These are phyloP conservation scores for Trapa bicornis DNA, from an alignment of 345 rosid genomes.

Conservation along the genomic window DNA sequence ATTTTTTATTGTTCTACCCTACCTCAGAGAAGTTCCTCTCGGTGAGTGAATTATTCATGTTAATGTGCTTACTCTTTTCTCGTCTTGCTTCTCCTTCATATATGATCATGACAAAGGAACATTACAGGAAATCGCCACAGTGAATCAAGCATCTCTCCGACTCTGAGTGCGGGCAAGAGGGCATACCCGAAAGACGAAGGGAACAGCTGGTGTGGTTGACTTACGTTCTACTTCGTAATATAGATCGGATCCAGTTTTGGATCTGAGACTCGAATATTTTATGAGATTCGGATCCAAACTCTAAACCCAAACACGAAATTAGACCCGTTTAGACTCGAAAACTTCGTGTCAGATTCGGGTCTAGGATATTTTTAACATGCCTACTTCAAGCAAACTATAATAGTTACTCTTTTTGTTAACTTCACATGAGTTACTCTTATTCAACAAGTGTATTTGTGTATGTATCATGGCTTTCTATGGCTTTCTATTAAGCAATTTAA, in stretches of 20 bases:
- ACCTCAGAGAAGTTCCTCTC: conserved; percentile 66
- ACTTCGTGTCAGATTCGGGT: no score
- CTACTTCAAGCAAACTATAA: no score
- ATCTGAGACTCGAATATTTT: no score
- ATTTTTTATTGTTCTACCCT: conserved; percentile 55
- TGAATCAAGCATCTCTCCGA: conserved; percentile 30
- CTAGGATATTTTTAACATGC: no score
- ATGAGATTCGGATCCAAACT: no score
- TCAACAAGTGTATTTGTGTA: no score
- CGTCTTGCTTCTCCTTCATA: neutral
- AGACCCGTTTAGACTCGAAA: no score
- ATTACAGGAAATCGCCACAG: conserved; percentile 42
- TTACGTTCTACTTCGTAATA: conserved; percentile 65
- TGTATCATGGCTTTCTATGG: no score
- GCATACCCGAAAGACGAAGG: conserved; percentile 29
- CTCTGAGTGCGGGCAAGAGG: conserved; percentile 40
- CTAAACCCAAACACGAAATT: no score
- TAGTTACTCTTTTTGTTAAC: no score
- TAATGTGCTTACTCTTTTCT: neutral
- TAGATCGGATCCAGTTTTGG: conserved; percentile 15
- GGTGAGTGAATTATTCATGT: conserved; percentile 18
- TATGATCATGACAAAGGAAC: neutral
- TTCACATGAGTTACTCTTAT: no score
- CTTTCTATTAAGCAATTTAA: no score
- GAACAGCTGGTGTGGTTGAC: conserved; percentile 89